These are phyloP conservation scores for Euptelea pleiosperma DNA, from an alignment of 164 flowering plant genomes.

Conservation along the genomic window DNA sequence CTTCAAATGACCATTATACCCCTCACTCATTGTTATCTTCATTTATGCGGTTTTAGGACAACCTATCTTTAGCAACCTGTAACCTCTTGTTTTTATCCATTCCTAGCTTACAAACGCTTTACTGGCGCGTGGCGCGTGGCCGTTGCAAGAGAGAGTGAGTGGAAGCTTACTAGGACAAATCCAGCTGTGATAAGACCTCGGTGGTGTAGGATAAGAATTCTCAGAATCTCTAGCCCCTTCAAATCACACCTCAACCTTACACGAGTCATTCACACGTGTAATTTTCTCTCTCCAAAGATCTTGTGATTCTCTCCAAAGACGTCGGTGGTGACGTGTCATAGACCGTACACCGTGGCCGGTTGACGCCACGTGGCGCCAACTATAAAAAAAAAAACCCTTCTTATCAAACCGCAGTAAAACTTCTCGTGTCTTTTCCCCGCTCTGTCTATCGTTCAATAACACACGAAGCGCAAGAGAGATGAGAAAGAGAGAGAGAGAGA, in stretches of 20 bases:
- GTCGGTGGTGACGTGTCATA: neutral
- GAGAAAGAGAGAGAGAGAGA: conserved; percentile 5
- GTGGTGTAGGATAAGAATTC: conserved; percentile 5
- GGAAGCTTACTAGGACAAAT: conserved; percentile 5
- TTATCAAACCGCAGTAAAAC: conserved; percentile 17
- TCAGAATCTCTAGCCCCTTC: neutral
- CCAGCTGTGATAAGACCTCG: conserved; percentile 1
- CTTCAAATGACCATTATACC: too few relatives aligned
- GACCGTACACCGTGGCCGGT: conserved; percentile 12
- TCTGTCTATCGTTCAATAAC: neutral
- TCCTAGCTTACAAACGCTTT: too few relatives aligned
- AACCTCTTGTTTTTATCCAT: too few relatives aligned
- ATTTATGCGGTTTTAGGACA: too few relatives aligned
- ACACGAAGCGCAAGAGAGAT: conserved; percentile 4
- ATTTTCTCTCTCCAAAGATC: neutral
- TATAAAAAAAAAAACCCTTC: neutral
- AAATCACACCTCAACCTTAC: neutral
- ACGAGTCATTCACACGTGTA: neutral
- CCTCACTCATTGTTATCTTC: too few relatives aligned
- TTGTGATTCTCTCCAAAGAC: neutral
- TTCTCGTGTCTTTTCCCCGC: conserved; percentile 8
- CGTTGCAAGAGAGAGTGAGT: too few relatives aligned
- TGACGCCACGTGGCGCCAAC: conserved; percentile 22
- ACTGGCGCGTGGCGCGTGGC: too few relatives aligned
- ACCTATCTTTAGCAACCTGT: too few relatives aligned